A percentile compares a stretch with the other conserved stretches of the same genome.
Conservation (phyloP, 208 protist species). For the Spongospora subterranea region DNA sequence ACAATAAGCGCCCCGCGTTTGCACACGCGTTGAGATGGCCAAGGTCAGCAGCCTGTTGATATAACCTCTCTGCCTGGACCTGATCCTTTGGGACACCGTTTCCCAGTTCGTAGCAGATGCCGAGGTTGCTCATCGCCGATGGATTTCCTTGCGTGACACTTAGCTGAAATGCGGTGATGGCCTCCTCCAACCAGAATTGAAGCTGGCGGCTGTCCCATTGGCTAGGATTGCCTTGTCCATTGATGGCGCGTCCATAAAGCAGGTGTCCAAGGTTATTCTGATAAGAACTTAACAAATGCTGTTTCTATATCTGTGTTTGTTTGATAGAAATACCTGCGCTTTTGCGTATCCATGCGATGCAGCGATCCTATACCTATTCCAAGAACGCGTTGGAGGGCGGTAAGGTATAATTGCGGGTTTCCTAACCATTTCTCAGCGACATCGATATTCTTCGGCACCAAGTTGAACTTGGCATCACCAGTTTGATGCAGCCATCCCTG, state of each 20-base stretch:
- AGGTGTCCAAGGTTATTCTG: slow-evolving; percentile 48
- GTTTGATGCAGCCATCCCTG: slow-evolving; percentile 9
- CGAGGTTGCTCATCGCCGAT: slow-evolving; percentile 10
- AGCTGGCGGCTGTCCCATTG: background rate
- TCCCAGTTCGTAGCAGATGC: background rate
- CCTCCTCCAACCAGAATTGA: background rate
- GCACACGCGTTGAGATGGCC: background rate
- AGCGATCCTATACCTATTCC: background rate
- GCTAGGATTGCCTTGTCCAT: background rate
- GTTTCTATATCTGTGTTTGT: background rate
- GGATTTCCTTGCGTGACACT: background rate
- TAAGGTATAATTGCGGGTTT: background rate
- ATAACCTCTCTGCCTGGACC: background rate
- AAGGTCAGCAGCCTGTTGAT: background rate
- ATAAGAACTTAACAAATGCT: too few relatives aligned
- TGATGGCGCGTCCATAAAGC: background rate
- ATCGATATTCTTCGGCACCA: background rate
- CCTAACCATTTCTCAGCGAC: background rate
- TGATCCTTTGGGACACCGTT: background rate
- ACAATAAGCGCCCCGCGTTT: background rate
- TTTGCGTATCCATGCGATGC: background rate
- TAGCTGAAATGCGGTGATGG: background rate
- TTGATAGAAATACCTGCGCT: background rate
- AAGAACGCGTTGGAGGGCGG: background rate
- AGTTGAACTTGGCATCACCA: background rate